Percentiles rank a stretch among this genome's conserved stretches.
phyloP scores from a whole-genome alignment of 208 protist genomes.

The Trypanosoma congolense region DNA sequence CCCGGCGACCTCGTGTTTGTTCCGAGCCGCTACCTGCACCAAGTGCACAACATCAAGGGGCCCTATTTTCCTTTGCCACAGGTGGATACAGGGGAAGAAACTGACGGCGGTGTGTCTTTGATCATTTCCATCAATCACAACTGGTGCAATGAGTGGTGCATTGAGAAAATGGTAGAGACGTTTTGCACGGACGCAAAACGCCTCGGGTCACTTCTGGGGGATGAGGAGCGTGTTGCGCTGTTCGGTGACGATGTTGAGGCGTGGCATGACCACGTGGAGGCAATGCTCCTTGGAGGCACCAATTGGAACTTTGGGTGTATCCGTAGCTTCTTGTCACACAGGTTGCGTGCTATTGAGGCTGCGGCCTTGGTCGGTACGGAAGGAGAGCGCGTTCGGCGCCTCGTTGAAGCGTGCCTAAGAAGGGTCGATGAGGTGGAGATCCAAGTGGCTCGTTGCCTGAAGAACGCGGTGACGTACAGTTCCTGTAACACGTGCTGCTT shows the following conservation, averaged over 20 bases:
- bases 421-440: constrained; percentile 11
- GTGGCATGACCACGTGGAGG: constrained; percentile 45
- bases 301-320: constrained; percentile 67
- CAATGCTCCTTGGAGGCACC: constrained; percentile 44
- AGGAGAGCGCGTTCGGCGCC: background rate
- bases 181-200: constrained; percentile 45
- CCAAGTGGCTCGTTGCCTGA: background rate
- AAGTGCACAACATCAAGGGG: constrained; percentile 81
- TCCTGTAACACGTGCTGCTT: no score
- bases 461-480: background rate
- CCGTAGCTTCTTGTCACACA: constrained; percentile 37
- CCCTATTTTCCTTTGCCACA: constrained; percentile 22
- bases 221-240: constrained; percentile 35
- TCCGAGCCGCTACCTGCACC: constrained; percentile 63
- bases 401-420: constrained; percentile 15
- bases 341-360: background rate
- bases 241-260: constrained; percentile 34
- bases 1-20: constrained; percentile 85
- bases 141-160: constrained; percentile 76
- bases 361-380: background rate
- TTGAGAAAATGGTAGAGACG: constrained; percentile 43
- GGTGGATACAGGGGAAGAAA: no score
- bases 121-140: constrained; percentile 86
- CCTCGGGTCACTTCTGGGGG: constrained; percentile 29
- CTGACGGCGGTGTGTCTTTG: constrained; percentile 22